Conservation (phyloP, 2,329 filamentous ascomycete species). For the Talaromyces sp. region DNA sequence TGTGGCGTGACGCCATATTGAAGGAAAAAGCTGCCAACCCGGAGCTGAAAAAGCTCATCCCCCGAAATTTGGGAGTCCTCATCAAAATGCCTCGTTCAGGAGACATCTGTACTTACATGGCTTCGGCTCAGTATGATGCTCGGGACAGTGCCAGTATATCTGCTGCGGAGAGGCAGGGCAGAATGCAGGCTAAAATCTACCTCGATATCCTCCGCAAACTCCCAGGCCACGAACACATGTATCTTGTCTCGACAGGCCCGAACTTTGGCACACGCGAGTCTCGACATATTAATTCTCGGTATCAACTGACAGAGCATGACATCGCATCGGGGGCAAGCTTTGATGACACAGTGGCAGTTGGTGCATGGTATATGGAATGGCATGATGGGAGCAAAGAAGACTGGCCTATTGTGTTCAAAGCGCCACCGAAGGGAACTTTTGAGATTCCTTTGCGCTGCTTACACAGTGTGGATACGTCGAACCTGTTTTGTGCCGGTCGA, state of each 20-base stretch:
- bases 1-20: neutral
- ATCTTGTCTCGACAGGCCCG: conserved; percentile 1
- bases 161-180: neutral
- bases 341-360: neutral
- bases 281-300: conserved; percentile 4
- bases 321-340: neutral
- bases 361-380: conserved; percentile 2
- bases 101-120: neutral
- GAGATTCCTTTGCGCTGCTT: neutral
- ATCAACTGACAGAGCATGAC: neutral
- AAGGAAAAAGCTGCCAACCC: neutral
- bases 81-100: neutral
- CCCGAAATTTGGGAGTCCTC: neutral
- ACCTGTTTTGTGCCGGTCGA: conserved; percentile 1
- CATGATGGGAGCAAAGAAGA: neutral
- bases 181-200: conserved; percentile 3
- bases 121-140: neutral
- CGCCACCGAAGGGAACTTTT: neutral
- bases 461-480: neutral
- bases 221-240: conserved; percentile 3
- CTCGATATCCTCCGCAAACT: neutral
- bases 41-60: neutral
- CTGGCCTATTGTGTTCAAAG: neutral
- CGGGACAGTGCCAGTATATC: neutral
- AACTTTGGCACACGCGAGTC: conserved; percentile 1